Evolutionary conservation across 192 early-diverging fungal genomes (phyloP).

Genomic region (Paraglomus occultum): DNA sequence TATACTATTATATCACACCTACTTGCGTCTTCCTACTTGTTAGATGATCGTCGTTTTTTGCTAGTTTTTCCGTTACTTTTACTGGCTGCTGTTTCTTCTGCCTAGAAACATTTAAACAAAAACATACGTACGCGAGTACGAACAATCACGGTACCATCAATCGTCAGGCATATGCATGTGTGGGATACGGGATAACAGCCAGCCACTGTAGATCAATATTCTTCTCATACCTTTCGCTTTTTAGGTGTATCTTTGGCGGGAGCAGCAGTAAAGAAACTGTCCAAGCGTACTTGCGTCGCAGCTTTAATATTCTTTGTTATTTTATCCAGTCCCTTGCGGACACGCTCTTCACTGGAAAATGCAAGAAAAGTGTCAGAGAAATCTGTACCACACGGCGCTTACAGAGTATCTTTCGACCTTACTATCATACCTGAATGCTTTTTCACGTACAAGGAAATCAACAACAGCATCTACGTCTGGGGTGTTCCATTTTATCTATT

Average conservation of each 20-base stretch:
- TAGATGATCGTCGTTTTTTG: too few species aligned
- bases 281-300: constrained; percentile 89
- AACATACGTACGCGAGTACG: too few species aligned
- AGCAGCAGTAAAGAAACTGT: constrained; percentile 80
- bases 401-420: neutral
- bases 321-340: constrained; percentile 77
- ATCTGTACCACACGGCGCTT: neutral
- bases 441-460: constrained; percentile 88
- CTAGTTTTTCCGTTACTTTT: too few species aligned
- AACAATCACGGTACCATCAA: too few species aligned
- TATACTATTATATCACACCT: too few species aligned
- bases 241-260: constrained; percentile 31
- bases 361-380: neutral
- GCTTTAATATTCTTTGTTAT: constrained; percentile 70
- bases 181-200: too few species aligned
- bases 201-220: neutral
- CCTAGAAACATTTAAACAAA: too few species aligned
- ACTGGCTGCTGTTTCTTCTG: too few species aligned
- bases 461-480: constrained; percentile 83
- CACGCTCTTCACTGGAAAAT: constrained; percentile 75
- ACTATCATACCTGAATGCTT: constrained; percentile 78
- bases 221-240: constrained; percentile 42
- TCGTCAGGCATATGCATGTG: too few species aligned
- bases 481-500: constrained; percentile 66
- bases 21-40: too few species aligned